Evolutionary conservation across 768 basidiomycete genomes (phyloP).

Genomic region (Boletellus ananiceps): DNA sequence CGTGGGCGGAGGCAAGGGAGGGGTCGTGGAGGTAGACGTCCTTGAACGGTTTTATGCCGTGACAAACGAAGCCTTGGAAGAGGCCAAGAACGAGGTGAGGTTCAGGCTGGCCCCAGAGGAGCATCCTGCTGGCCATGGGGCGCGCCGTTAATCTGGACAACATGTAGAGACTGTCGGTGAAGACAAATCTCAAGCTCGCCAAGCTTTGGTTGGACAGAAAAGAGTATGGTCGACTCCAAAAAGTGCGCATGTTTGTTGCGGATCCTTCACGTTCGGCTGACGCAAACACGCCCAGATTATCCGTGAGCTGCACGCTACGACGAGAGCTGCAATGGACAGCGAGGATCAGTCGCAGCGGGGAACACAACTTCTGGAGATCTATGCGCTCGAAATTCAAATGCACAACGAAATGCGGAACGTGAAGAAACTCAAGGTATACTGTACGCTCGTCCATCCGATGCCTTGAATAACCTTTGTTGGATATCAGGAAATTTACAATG

Average conservation of each 20-base stretch:
- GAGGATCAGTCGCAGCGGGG: slow-evolving; percentile 90
- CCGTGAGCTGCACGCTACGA: slow-evolving; percentile 67
- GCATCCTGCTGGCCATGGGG: neutral
- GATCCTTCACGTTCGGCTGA: neutral
- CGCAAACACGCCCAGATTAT: slow-evolving; percentile 49
- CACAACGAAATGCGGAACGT: slow-evolving; percentile 94
- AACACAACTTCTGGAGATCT: slow-evolving; percentile 92
- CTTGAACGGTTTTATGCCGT: slow-evolving; percentile 94
- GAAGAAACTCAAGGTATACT: slow-evolving; percentile 84
- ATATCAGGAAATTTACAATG: slow-evolving; percentile 93
- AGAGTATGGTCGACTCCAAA: slow-evolving; percentile 80
- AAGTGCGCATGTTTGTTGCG: slow-evolving; percentile 41
- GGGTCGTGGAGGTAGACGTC: slow-evolving; percentile 73
- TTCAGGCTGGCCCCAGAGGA: neutral
- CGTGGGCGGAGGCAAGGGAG: slow-evolving; percentile 86
- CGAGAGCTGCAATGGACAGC: slow-evolving; percentile 54
- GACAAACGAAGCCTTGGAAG: slow-evolving; percentile 84
- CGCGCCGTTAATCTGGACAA: neutral
- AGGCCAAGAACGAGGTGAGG: slow-evolving; percentile 91
- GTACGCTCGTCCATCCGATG: neutral
- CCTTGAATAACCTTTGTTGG: neutral
- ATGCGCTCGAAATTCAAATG: slow-evolving; percentile 99
- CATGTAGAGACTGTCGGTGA: slow-evolving; percentile 79
- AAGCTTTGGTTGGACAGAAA: slow-evolving; percentile 96
- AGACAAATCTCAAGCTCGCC: slow-evolving; percentile 95